Base-by-base conservation (phyloP, 1,139 yeast species). In the Spencermartinsiella ligniputridi region DNA sequence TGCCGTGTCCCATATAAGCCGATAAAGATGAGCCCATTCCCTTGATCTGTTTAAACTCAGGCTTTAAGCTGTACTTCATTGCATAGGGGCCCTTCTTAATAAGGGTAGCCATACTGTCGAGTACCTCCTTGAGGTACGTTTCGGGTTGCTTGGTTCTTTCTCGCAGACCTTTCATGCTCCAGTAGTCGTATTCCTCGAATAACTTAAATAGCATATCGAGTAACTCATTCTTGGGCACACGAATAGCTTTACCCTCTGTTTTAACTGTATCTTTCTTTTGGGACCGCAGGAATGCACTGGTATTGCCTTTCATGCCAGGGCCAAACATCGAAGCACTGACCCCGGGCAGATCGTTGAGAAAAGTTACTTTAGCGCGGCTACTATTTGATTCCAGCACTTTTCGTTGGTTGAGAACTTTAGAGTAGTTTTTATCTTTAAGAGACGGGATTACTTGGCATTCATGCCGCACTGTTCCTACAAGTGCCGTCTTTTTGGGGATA, bases 121-220 rank as follows among this genome's bases (percentile, higher is more conserved):
- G 71, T 44, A 92, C 85, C 62, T 90, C 97, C 61, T 92, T 89
- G 54, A 92, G 72, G 63, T 87, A 94, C 2, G 86, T 83, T 63
- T 94, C 98, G 1, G 99, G 99, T 70, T 92, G 99, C 60, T 83
- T 83, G 2, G 97, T 89, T 56, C 96, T 78, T 63, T 92, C 98
- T 62, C 89, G 85, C 51, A 92, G 72, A 32, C 97, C 97, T 66
- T 89, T 89, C 74, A 92, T 75, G 9, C 95, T 83, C 98, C 98
- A 92, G 66, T 90, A 92, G 62, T 92, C 97, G 64, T 86, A 89
- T 64, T 90, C 95, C 63, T 89, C 97, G 65, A 92, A 92, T 55
- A 92, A 73, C 55, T 86, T 76, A 76, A 94, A 92, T 52, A 92
- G 71, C 55, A 87, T 69, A 65, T 90, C 97, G 74, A 92, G 76